Evolutionary conservation across 331 rosid genomes (phyloP).

Genomic region (Dryas integrifolia): DNA sequence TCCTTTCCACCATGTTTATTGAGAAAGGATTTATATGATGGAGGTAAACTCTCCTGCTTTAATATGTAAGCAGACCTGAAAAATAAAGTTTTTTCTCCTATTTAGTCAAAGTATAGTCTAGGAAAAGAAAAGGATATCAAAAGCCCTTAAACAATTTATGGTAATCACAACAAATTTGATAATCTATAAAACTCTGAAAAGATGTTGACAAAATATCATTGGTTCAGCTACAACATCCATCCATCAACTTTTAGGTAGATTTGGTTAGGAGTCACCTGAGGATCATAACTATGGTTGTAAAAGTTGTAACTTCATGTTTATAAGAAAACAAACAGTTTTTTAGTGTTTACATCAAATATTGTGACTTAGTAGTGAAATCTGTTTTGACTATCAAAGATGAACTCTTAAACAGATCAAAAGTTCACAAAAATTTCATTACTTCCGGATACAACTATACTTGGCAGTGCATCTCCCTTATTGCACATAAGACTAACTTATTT

Average conservation of each 20-base stretch:
- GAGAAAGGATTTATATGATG: constrained; percentile 90
- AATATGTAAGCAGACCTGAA: constrained; percentile 92
- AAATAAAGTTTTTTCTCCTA: constrained; percentile 17
- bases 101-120: neutral
- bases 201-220: neutral
- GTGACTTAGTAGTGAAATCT: neutral
- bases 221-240: neutral
- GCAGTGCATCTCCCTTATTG: neutral
- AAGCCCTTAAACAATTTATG: neutral
- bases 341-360: neutral
- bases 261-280: neutral
- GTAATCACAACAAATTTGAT: neutral
- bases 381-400: neutral
- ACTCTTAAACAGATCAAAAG: neutral
- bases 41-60: constrained; percentile 91
- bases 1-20: constrained; percentile 94
- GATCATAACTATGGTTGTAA: neutral
- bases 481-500: neutral
- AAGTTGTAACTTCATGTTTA: neutral
- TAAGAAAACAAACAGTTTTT: neutral
- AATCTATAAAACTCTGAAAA: neutral
- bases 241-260: neutral
- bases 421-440: neutral
- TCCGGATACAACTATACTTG: neutral
- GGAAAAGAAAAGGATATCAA: neutral